phyloP scores from a whole-genome alignment of 164 flowering plant genomes.

The Berberis thunbergii region DNA sequence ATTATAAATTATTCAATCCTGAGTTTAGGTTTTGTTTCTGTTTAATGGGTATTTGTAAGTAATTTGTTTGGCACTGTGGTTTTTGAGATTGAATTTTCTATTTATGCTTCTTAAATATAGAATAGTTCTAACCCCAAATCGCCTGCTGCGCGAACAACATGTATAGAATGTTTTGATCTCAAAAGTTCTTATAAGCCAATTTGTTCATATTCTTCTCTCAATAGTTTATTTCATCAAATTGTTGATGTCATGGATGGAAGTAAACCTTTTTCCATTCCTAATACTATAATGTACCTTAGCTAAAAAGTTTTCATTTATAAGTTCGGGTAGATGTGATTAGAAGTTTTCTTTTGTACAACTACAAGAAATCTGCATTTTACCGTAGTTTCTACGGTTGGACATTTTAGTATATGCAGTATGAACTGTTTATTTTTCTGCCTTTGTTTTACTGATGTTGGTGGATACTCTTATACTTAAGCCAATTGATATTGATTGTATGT shows the following conservation, averaged over 20 bases:
- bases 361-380: not conserved
- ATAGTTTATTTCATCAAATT: too few relatives aligned
- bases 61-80: not conserved
- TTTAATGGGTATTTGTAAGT: not conserved
- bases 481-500: not conserved
- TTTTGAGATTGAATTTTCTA: not conserved
- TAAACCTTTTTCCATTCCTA: too few relatives aligned
- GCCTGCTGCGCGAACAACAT: not conserved
- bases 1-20: not conserved
- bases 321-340: not conserved
- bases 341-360: not conserved
- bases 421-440: not conserved
- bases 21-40: not conserved
- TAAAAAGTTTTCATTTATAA: too few relatives aligned
- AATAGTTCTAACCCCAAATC: not conserved
- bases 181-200: too few relatives aligned
- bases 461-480: not conserved
- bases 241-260: too few relatives aligned
- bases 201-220: too few relatives aligned
- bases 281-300: too few relatives aligned
- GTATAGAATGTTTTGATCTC: too few relatives aligned
- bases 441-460: not conserved
- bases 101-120: not conserved
- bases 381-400: not conserved
- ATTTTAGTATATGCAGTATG: not conserved